Evolutionary conservation across 805 yeast species (phyloP).

Genomic region (Candida ascalaphidarum): DNA sequence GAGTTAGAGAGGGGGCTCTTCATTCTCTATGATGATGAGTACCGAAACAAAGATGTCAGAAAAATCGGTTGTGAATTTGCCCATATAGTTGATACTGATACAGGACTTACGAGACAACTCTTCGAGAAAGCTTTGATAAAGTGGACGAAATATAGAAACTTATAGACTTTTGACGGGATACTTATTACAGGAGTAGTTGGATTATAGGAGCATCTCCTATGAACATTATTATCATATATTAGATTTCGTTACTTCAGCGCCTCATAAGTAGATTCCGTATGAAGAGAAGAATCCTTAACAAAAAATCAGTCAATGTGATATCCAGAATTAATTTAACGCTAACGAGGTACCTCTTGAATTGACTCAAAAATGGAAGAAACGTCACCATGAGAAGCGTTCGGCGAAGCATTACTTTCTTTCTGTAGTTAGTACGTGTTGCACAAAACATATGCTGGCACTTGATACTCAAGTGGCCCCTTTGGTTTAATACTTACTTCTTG

Average conservation of each 20-base stretch:
- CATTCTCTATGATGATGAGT: constrained; percentile 70
- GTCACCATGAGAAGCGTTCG: constrained; percentile 36
- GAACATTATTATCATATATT: no score
- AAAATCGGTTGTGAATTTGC: constrained; percentile 62
- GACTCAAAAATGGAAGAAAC: constrained; percentile 40
- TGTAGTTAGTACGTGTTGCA: constrained; percentile 14
- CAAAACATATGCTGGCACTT: background rate
- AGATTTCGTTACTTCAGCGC: no score
- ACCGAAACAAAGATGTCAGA: constrained; percentile 69
- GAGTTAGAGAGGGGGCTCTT: constrained; percentile 36
- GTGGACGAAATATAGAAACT: constrained; percentile 15
- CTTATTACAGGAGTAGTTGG: no score
- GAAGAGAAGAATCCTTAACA: background rate
- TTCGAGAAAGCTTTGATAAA: constrained; percentile 36
- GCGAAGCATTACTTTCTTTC: constrained; percentile 41
- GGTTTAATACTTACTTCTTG: constrained; percentile 28
- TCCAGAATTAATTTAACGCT: constrained; percentile 10
- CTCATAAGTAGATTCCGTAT: background rate
- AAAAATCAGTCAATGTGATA: constrained; percentile 7
- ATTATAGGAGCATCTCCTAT: no score
- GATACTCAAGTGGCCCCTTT: no score
- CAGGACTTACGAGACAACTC: constrained; percentile 49
- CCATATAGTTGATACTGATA: constrained; percentile 47
- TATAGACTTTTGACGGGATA: no score
- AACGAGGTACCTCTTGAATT: constrained; percentile 20